Evolutionary conservation across 2,329 filamentous ascomycete genomes (phyloP), one percentile per base, ranked within the genome.

Genomic region (Chlorencoelia australis): DNA sequence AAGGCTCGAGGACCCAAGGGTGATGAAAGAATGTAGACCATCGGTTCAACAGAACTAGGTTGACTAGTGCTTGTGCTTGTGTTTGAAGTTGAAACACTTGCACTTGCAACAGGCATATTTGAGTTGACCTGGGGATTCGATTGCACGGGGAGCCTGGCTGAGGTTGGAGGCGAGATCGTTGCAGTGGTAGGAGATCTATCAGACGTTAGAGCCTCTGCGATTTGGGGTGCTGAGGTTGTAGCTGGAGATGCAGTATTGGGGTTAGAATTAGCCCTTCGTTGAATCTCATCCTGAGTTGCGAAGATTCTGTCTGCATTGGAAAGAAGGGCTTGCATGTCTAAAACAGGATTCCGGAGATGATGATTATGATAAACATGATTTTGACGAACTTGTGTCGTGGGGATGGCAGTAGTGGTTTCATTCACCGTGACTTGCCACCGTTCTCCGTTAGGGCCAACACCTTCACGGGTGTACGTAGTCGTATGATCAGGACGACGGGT

Each of bases 11-110:
- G 75, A 1, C 75, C 75, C 27, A 64, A 63, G 1, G 75, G 73
- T 0, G 75, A 79, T 11, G 67, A 71, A 5, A 80, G 52, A 16
- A 80, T 68, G 45, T 78, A 79, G 2, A 78, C 70, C 40, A 73
- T 68, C 0, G 67, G 61, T 16, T 59, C 58, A 20, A 52, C 52
- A 13, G 54, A 31, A 10, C 51, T 18, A 16, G 41, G 14, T 28
- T 37, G 29, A 18, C 37, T 16, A 41, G 29, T 11, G 45, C 46
- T 24, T 30, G 40, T 29, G 19, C 7, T n/a, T 22, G 25, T 4
- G 15, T 11, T 19, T 13, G 35, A 28, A 13, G 22, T 35, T 34
- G 36, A 31, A 22, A 22, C 25, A 39, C 30, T 29, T 9, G 6
- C 25, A 13, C 18, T 40, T 18, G 40, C 35, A 25, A 14, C 33